Evolutionary conservation across 2,329 filamentous ascomycete genomes (phyloP).

Genomic region (Diaporthe caulivora): DNA sequence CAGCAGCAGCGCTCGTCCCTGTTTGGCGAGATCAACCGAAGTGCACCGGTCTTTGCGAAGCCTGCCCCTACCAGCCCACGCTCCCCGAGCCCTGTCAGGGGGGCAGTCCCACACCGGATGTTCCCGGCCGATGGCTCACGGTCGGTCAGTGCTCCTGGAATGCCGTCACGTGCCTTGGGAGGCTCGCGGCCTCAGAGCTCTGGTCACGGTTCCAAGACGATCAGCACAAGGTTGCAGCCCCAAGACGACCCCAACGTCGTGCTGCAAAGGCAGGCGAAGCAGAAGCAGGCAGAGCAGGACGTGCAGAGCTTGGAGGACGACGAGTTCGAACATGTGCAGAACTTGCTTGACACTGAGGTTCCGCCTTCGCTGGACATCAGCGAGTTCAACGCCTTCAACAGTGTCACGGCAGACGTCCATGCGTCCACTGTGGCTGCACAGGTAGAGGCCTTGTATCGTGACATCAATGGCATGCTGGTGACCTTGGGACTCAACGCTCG

Average conservation of each 20-base stretch:
- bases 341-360: conserved; percentile 70
- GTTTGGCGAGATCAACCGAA: conserved; percentile 67
- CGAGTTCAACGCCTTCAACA: conserved; percentile 75
- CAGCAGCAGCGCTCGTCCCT: conserved; percentile 54
- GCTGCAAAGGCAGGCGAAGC: conserved; percentile 65
- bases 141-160: conserved; percentile 71
- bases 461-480: conserved; percentile 95
- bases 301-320: conserved; percentile 72
- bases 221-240: conserved; percentile 53
- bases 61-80: conserved; percentile 71
- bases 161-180: conserved; percentile 67
- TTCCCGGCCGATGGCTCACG: conserved; percentile 63
- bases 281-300: conserved; percentile 69
- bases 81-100: conserved; percentile 79
- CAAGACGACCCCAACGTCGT: conserved; percentile 61
- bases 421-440: conserved; percentile 70
- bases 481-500: conserved; percentile 86
- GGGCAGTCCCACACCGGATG: conserved; percentile 65
- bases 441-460: conserved; percentile 78
- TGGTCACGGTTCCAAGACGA: conserved; percentile 52
- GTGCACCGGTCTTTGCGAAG: conserved; percentile 66
- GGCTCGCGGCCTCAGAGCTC: conserved; percentile 47
- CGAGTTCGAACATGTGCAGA: conserved; percentile 79
- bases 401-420: conserved; percentile 64
- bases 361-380: conserved; percentile 73